Evolutionary conservation across 1,284 basidiomycete species (phyloP), one percentile per base, ranked within the genome.

Genomic region (Anthracocystis setariae): DNA sequence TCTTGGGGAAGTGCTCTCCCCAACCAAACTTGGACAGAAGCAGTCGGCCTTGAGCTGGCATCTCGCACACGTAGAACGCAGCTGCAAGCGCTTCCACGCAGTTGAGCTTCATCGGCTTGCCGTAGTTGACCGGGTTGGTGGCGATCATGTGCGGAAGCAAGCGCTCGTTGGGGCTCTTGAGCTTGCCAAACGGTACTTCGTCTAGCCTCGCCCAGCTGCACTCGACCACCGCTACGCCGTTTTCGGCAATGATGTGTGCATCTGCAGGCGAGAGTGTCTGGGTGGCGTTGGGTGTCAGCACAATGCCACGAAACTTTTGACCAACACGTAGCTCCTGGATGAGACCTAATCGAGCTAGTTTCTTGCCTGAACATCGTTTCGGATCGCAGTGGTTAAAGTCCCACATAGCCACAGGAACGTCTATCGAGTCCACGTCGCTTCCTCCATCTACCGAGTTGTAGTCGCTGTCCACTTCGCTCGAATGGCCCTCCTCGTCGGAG

Each of bases 311-410:
- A 83, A 97, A 98, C 39, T 92, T 87, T 58, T 91, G 87, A 0
- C 94, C 94, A 9, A 98, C 88, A 48, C 89, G 87, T 63, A 98
- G 87, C 63, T 92, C 90, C 55, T 88, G 89, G 79, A 97, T 91
- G 32, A 98, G 85, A 1, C 92, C 92, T 20, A 94, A 87, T 5
- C 95, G 86, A 0, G 92, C 86, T 0, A 98, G 88, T 82, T 94
- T 95, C 86, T 97, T 97, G 12, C 95, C 95, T 8, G 92, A 94
- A 79, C 95, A 98, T 35, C 93, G 89, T 50, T 89, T 89, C 0
- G 95, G 94, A 83, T 98, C 94, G 83, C 95, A 98, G 82, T 98
- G 95, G 81, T 93, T 91, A 83, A 98, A 97, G 83, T 98, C 95
- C 77, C 77, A 79, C 77, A 79, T 79, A 18, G 77, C 77, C 1